A percentile compares a stretch with the other conserved stretches of the same genome.
Evolutionary conservation across 2,329 filamentous ascomycete genomes (phyloP).

Genomic region (Hypoxylon sp.): DNA sequence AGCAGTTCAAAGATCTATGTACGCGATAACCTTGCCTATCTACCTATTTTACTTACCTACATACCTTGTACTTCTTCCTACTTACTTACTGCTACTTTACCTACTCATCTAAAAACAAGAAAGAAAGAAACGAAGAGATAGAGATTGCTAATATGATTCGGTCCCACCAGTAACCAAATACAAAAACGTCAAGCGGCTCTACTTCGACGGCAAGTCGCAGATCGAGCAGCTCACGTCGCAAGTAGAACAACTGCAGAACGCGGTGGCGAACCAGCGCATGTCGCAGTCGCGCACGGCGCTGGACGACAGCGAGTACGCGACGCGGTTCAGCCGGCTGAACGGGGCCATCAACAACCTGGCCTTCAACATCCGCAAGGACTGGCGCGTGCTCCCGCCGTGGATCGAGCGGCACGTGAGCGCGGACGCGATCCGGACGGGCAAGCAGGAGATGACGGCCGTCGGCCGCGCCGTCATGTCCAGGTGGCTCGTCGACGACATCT

Average conservation of each 20-base stretch:
- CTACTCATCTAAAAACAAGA: too few species aligned
- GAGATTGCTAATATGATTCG: too few species aligned
- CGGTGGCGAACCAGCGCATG: slow-evolving; percentile 94
- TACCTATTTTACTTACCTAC: slow-evolving; percentile 46
- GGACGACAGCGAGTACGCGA: slow-evolving; percentile 93
- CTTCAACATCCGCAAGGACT: slow-evolving; percentile 96
- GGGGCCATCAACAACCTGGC: slow-evolving; percentile 94
- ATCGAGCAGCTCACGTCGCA: slow-evolving; percentile 88
- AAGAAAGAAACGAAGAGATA: too few species aligned
- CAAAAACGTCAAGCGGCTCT: slow-evolving; percentile 96
- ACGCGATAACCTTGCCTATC: slow-evolving; percentile 43
- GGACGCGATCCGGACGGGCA: slow-evolving; percentile 85
- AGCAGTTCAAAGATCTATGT: slow-evolving; percentile 67
- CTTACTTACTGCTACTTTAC: too few species aligned
- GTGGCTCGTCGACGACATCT: slow-evolving; percentile 91
- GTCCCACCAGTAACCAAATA: slow-evolving; percentile 84
- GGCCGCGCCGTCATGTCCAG: slow-evolving; percentile 87
- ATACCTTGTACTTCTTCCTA: too few species aligned
- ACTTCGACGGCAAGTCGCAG: slow-evolving; percentile 93
- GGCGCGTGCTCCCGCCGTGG: slow-evolving; percentile 83
- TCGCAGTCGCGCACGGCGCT: slow-evolving; percentile 93
- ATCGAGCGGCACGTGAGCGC: slow-evolving; percentile 81
- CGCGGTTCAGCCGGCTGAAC: slow-evolving; percentile 88
- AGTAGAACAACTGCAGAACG: slow-evolving; percentile 94
- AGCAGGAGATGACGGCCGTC: slow-evolving; percentile 97